phyloP scores from a whole-genome alignment of 768 basidiomycete genomes.

The Cystobasidiopsis lactophilus region DNA sequence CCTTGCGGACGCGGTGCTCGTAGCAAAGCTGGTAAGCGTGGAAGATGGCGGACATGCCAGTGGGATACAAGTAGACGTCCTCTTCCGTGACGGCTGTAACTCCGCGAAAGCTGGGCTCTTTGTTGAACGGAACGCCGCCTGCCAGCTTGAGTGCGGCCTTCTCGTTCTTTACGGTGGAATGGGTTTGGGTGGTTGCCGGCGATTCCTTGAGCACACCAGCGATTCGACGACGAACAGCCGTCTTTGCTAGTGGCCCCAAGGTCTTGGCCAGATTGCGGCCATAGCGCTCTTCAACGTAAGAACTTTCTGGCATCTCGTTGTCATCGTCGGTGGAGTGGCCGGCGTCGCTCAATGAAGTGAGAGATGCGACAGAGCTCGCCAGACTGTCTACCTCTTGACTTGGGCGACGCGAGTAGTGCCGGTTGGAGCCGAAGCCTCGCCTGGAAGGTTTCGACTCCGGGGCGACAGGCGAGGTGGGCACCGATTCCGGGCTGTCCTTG shows the following conservation, averaged over 20 bases:
- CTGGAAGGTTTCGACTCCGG: background rate
- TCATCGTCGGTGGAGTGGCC: constrained; percentile 29
- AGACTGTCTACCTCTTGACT: too few species aligned
- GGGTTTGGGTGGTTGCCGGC: constrained; percentile 22
- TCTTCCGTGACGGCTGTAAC: constrained; percentile 49
- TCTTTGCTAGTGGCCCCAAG: constrained; percentile 58
- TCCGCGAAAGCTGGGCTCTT: constrained; percentile 47
- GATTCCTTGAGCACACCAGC: constrained; percentile 39
- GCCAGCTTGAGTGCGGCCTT: constrained; percentile 6
- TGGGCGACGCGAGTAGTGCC: background rate
- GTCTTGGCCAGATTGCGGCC: constrained; percentile 64
- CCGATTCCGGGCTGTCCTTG: too few species aligned
- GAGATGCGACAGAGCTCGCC: constrained; percentile 1
- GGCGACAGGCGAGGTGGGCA: too few species aligned
- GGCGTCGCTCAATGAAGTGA: constrained; percentile 1
- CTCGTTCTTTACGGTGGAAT: constrained; percentile 6
- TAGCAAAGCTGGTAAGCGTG: constrained; percentile 54
- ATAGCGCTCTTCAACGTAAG: constrained; percentile 80
- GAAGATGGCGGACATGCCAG: constrained; percentile 92
- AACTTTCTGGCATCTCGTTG: constrained; percentile 25
- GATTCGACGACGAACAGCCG: constrained; percentile 64
- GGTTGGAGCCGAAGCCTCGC: background rate
- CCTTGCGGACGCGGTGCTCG: constrained; percentile 28
- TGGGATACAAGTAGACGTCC: constrained; percentile 69
- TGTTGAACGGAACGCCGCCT: constrained; percentile 19